A percentile compares a stretch with the other conserved stretches of the same genome.
Conservation (phyloP, 805 yeast genomes). For the Yarrowia hollandica region DNA sequence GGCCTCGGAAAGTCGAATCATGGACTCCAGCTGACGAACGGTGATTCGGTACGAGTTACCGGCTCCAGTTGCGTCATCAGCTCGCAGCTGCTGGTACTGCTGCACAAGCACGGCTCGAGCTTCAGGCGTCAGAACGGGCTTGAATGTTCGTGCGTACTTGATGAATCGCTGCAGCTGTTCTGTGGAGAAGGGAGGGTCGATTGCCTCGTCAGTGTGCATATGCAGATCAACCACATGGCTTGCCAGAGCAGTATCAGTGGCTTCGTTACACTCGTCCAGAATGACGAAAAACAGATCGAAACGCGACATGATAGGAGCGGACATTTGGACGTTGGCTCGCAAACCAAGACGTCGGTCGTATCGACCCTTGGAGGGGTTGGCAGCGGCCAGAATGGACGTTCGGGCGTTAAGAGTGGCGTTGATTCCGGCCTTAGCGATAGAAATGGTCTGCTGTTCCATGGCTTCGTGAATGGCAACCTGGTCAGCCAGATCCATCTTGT, state of each 20-base stretch:
- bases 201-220: conserved; percentile 86
- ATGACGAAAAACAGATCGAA: conserved; percentile 94
- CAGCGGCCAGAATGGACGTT: conserved; percentile 97
- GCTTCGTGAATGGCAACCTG: conserved; percentile 99
- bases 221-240: conserved; percentile 90
- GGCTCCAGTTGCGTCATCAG: conserved; percentile 86
- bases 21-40: conserved; percentile 92
- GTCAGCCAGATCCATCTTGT: conserved; percentile 92
- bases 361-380: conserved; percentile 96
- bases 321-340: conserved; percentile 86
- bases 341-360: conserved; percentile 84
- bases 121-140: conserved; percentile 79
- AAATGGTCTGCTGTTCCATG: conserved; percentile 98
- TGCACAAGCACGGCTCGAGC: conserved; percentile 76
- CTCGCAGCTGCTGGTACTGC: conserved; percentile 80
- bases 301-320: conserved; percentile 98
- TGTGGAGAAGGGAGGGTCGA: conserved; percentile 83
- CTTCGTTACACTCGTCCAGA: conserved; percentile 90
- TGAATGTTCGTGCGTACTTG: conserved; percentile 88
- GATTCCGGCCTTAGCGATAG: conserved; percentile 98
- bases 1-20: conserved; percentile 92
- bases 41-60: conserved; percentile 87
- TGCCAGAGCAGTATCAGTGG: conserved; percentile 85
- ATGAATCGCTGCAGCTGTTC: conserved; percentile 87
- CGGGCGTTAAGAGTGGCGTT: conserved; percentile 97